Conservation (phyloP, 2,329 filamentous ascomycete species). For the Phoma herbarum region DNA sequence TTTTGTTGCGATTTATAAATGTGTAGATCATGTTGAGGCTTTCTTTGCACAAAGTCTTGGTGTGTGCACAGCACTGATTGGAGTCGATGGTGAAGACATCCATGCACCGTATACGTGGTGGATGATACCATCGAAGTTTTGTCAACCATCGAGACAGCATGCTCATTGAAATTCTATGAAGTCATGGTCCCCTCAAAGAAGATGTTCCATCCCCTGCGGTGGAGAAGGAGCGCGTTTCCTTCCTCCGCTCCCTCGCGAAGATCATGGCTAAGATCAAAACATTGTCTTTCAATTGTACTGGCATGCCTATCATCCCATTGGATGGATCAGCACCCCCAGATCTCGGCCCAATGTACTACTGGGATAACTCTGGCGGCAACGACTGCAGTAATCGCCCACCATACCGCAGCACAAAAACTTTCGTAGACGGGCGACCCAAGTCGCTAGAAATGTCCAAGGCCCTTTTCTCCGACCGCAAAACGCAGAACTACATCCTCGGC, state of each 20-base stretch:
- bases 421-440: not conserved
- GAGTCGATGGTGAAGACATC: constrained; percentile 14
- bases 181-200: not conserved
- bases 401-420: not conserved
- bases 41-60: constrained; percentile 11
- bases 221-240: constrained; percentile 21
- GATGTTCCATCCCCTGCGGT: not conserved
- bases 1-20: not conserved
- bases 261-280: constrained; percentile 19
- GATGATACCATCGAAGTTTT: not conserved
- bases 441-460: not conserved
- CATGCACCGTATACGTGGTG: constrained; percentile 13
- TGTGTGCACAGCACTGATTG: constrained; percentile 6
- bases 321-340: not conserved
- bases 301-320: constrained; percentile 15
- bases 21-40: constrained; percentile 21
- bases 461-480: not conserved
- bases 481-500: not conserved
- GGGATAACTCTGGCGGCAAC: not conserved
- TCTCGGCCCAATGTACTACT: not conserved
- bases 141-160: constrained; percentile 17
- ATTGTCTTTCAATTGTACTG: constrained; percentile 26
- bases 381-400: not conserved
- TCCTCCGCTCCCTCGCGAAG: constrained; percentile 26
- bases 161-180: constrained; percentile 7